Evolutionary conservation across 2,329 filamentous ascomycete genomes (phyloP), one percentile per base, ranked within the genome.

Genomic region (Leptographium galeiforme): DNA sequence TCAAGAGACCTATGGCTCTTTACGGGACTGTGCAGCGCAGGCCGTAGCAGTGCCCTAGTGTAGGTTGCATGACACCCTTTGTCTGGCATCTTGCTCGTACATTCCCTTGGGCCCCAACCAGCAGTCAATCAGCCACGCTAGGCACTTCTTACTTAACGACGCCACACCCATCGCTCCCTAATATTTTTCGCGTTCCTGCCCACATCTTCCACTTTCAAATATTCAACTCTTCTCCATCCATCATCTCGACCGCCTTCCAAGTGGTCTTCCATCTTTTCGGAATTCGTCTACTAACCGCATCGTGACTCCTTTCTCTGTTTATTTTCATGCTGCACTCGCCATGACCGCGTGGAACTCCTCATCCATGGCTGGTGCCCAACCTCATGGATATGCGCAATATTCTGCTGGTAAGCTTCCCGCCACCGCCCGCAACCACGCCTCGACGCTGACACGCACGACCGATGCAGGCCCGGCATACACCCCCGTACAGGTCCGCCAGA

Each of bases 401-500:
- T 34, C 48, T 34, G 34, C 46, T 34, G 55, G 58, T 59, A 52
- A 38, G 58, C 40, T 30, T 43, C 8, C 2, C n/a, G 4, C 18
- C 14, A 13, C n/a, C 6, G 2, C 7, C 41, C 8, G 41, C n/a
- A n/a, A n/a, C 13, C n/a, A 41, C n/a, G 13, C 11, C 18, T 19
- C n/a, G 10, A 8, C 19, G 40, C 48, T 36, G 40, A 49, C 47
- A 18, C 18, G 13, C 38, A 38, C n/a, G 13, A 2, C 25, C 2
- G 46, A 13, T 48, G 34, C 58, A 71, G 70, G 60, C 57, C 57
- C 67, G 41, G 71, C 72, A 47, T 75, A 72, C 57, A 72, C 70
- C 32, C 57, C 71, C 19, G 68, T 75, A 18, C 64, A 68, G 58
- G 69, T 72, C 48, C 68, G 71, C 62, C 67, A 67, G 55, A 62